phyloP scores from a whole-genome alignment of 768 basidiomycete species.

The Phylloporus sp. region DNA sequence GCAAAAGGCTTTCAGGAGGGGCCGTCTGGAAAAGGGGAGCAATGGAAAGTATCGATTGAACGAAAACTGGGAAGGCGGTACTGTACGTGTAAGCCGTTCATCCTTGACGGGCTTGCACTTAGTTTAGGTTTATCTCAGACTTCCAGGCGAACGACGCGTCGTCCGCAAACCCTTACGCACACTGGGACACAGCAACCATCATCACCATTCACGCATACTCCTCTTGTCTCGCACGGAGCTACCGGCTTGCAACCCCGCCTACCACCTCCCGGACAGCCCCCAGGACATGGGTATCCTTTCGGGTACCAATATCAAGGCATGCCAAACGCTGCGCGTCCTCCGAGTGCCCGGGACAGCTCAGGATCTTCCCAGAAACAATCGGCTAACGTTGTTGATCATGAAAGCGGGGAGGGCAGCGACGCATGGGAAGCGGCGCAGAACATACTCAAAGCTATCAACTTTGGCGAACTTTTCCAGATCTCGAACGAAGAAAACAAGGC shows the following conservation, averaged over 20 bases:
- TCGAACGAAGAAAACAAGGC: conserved; percentile 26
- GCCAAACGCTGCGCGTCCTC: conserved; percentile 2
- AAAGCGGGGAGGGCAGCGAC: conserved; percentile 45
- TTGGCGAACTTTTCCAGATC: conserved; percentile 48
- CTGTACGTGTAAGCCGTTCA: conserved; percentile 43
- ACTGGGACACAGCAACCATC: conserved; percentile 27
- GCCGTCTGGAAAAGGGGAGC: conserved; percentile 72
- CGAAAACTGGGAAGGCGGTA: conserved; percentile 76
- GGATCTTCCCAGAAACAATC: conserved; percentile 14
- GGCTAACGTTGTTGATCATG: conserved; percentile 21
- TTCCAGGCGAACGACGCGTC: conserved; percentile 70
- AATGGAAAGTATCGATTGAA: conserved; percentile 75
- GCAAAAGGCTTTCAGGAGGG: conserved; percentile 81
- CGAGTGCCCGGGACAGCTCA: conserved; percentile 1
- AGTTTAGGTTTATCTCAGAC: conserved; percentile 43
- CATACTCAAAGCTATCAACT: conserved; percentile 75
- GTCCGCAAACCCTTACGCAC: conserved; percentile 56
- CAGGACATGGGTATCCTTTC: conserved; percentile 40
- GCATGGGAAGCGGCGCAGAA: conserved; percentile 77
- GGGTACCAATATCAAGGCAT: conserved; percentile 33
- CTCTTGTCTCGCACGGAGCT: conserved; percentile 34
- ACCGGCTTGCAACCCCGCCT: conserved; percentile 35
- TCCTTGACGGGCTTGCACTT: conserved; percentile 4
- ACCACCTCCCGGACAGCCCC: conserved; percentile 27
- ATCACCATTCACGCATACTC: conserved; percentile 61